Conservation (phyloP, 352 stramenopile species). For the Albugo candida region DNA sequence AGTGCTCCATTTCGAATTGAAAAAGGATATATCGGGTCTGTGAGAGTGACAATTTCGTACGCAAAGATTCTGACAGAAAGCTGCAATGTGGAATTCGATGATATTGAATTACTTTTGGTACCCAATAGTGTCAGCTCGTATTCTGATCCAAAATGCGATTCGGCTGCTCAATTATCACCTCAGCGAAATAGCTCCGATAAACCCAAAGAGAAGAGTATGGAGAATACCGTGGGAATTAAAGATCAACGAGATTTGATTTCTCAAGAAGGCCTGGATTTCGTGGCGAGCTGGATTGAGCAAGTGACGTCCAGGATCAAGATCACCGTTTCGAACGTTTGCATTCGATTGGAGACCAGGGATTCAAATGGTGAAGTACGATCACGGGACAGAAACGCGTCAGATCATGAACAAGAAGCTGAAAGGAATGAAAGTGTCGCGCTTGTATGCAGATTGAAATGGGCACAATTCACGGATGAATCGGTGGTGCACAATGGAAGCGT, state of each 20-base stretch:
- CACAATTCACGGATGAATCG: constrained; percentile 71
- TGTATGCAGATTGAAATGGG: constrained; percentile 56
- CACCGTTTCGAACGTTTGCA: constrained; percentile 69
- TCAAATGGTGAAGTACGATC: not conserved
- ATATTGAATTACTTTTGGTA: constrained; percentile 77
- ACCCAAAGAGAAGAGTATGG: not conserved
- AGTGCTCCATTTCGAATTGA: constrained; percentile 68
- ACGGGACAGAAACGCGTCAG: constrained; percentile 12
- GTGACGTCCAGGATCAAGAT: constrained; percentile 82
- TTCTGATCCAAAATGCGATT: not conserved
- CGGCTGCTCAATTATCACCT: not conserved
- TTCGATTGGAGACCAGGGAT: constrained; percentile 35
- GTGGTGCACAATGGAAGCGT: constrained; percentile 3
- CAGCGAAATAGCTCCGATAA: not conserved
- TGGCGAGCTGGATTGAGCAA: constrained; percentile 79
- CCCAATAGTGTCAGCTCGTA: constrained; percentile 11
- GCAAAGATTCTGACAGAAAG: constrained; percentile 77
- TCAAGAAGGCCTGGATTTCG: constrained; percentile 79
- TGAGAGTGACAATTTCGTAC: constrained; percentile 72
- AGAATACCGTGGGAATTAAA: constrained; percentile 4
- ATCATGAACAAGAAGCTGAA: constrained; percentile 3
- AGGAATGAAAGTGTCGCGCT: constrained; percentile 45
- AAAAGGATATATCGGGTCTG: constrained; percentile 68
- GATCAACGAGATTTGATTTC: constrained; percentile 60
- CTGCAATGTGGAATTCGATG: constrained; percentile 72